Evolutionary conservation across 2,329 filamentous ascomycete species (phyloP).

Genomic region (Leptographium galeiforme): DNA sequence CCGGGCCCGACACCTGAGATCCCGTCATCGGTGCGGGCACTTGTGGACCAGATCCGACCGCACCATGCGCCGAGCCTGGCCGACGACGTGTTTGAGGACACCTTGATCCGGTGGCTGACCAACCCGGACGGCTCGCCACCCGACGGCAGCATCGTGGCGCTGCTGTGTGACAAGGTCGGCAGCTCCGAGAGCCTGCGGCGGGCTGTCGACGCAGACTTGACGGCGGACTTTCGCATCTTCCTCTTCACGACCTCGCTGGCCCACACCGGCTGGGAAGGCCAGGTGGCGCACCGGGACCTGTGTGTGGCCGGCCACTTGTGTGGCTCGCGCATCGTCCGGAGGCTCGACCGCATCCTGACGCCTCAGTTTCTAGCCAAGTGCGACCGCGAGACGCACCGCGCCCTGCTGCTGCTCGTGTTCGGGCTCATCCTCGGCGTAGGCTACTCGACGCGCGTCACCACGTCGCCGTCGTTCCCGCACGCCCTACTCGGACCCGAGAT

Average conservation of each 20-base stretch:
- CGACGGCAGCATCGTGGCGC: conserved; percentile 16
- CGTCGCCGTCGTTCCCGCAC: conserved; percentile 11
- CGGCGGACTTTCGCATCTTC: conserved; percentile 16
- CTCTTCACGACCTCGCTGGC: conserved; percentile 17
- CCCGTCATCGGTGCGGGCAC: conserved; percentile 5
- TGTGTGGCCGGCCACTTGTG: conserved; percentile 14
- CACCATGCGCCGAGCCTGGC: conserved; percentile 1
- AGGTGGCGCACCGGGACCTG: conserved; percentile 11
- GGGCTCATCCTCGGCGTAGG: conserved; percentile 17
- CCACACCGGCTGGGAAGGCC: conserved; percentile 13
- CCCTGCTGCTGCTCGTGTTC: conserved; percentile 17
- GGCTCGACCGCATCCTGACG: conserved; percentile 18
- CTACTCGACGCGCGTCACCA: conserved; percentile 13
- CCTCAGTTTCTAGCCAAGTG: conserved; percentile 16
- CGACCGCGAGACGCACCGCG: conserved; percentile 13
- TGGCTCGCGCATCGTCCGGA: conserved; percentile 16
- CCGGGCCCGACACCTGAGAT: conserved; percentile 3
- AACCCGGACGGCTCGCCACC: conserved; percentile 13
- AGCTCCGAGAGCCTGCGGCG: conserved; percentile 12
- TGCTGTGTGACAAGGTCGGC: conserved; percentile 15
- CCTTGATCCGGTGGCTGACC: conserved; percentile 16
- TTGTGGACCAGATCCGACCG: conserved; percentile 9
- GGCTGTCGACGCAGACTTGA: conserved; percentile 12
- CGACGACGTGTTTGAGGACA: conserved; percentile 13
- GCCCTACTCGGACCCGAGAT: conserved; percentile 14